Conservation (phyloP, 1,284 basidiomycete species). For the Schizophyllum commune region DNA sequence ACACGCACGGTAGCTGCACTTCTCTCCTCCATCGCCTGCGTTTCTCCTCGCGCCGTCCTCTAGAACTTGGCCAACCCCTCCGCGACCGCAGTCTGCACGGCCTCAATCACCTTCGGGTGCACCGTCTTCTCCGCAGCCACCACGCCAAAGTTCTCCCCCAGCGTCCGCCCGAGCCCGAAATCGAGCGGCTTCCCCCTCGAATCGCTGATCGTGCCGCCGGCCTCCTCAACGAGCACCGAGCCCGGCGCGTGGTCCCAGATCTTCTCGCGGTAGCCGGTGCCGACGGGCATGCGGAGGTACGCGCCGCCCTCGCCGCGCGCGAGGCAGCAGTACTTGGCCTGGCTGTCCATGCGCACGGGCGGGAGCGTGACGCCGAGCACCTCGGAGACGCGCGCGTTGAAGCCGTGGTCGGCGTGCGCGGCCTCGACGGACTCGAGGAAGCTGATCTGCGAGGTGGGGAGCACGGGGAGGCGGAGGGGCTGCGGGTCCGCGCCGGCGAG, state of each 20-base stretch:
- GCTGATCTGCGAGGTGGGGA: slow-evolving; percentile 42
- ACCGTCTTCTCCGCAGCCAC: slow-evolving; percentile 69
- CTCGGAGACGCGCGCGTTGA: slow-evolving; percentile 71
- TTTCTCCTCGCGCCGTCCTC: neutral
- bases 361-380: slow-evolving; percentile 60
- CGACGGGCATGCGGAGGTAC: slow-evolving; percentile 89
- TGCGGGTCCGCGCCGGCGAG: slow-evolving; percentile 34
- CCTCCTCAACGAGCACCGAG: slow-evolving; percentile 79
- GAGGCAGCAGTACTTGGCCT: slow-evolving; percentile 92
- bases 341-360: slow-evolving; percentile 92
- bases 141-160: slow-evolving; percentile 85
- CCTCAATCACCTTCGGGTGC: slow-evolving; percentile 65
- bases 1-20: too few species aligned
- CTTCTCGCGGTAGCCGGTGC: slow-evolving; percentile 79
- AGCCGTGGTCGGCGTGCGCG: slow-evolving; percentile 82
- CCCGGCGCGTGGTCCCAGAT: slow-evolving; percentile 98
- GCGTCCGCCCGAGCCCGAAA: slow-evolving; percentile 82
- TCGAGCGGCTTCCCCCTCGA: slow-evolving; percentile 74
- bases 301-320: slow-evolving; percentile 84
- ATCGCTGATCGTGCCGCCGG: slow-evolving; percentile 83
- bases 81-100: slow-evolving; percentile 53
- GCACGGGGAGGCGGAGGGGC: slow-evolving; percentile 41
- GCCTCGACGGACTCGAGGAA: slow-evolving; percentile 94
- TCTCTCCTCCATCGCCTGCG: too few species aligned
- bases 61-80: neutral